Evolutionary conservation across 1,284 basidiomycete species (phyloP), one percentile per base, ranked within the genome.

Genomic region (Malassezia pachydermatis): DNA sequence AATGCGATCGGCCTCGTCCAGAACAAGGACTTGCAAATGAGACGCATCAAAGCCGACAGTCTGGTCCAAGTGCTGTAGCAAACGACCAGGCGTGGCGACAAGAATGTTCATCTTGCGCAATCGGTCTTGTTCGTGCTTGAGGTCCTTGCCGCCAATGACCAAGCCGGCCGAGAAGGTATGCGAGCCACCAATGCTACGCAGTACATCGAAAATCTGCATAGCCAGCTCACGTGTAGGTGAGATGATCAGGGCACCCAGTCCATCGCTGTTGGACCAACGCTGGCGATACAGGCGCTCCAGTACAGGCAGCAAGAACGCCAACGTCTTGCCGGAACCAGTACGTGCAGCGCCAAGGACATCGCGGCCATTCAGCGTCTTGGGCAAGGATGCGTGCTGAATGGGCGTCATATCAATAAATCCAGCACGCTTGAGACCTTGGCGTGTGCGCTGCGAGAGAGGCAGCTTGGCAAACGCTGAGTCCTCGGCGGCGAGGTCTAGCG

Each of bases 11-110:
- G 90, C 90, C 76, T 98, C 90, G 68, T 98, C 90, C 16, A 98
- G 81, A 2, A 96, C 88, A n/a, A 98, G 80, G 17, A 94, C 72
- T 71, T 96, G 89, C 22, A 98, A 74, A 63, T 88, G 87, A 58
- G 86, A 83, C 29, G 82, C 82, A 54, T 92, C 88, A 62, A 98
- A 95, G 1, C 89, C 89, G 41, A 89, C 80, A 0, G 94, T 96
- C 74, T 96, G 89, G 70, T 98, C 94, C 82, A 98, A 86, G 73
- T 98, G 94, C 69, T 99, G 94, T 45, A 98, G 75, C 24, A 98
- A 75, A 45, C 94, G 80, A 14, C 92, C 94, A 1, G 92, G 92
- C 2, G 94, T 96, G 2, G 92, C 90, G 17, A 98, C 86, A 22
- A 98, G 79, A 52, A 98, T 94, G 69, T 98, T 98, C 89, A 98